phyloP scores from a whole-genome alignment of 2,329 filamentous ascomycete genomes.

The Fusarium decemcellulare region DNA sequence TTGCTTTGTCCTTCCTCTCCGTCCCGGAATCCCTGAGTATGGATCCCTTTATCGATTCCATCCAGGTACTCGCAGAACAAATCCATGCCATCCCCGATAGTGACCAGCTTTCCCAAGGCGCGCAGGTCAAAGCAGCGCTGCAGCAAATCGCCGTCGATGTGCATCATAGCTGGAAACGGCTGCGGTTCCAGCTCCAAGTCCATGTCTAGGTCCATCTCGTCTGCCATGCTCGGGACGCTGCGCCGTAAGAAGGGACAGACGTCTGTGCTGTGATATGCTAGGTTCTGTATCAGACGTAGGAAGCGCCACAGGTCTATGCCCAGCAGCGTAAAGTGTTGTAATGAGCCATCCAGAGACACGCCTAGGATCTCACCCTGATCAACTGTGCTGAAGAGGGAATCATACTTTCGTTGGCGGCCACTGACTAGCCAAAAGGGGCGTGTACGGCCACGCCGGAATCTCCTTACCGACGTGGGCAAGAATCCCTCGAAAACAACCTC shows the following conservation, averaged over 20 bases:
- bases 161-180: constrained; percentile 64
- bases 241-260: constrained; percentile 63
- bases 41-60: constrained; percentile 61
- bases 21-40: constrained; percentile 53
- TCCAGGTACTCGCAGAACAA: constrained; percentile 65
- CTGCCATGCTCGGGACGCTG: constrained; percentile 13
- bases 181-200: constrained; percentile 51
- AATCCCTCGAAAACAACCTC: constrained; percentile 68
- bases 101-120: constrained; percentile 60
- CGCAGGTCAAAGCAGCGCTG: constrained; percentile 65
- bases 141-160: constrained; percentile 78
- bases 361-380: constrained; percentile 72
- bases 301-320: constrained; percentile 74
- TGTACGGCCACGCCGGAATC: constrained; percentile 66
- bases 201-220: constrained; percentile 32
- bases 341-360: constrained; percentile 76
- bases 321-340: constrained; percentile 79
- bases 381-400: constrained; percentile 57
- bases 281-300: constrained; percentile 80
- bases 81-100: constrained; percentile 49
- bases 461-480: constrained; percentile 69
- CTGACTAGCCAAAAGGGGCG: constrained; percentile 65
- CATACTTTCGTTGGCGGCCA: constrained; percentile 55
- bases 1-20: constrained; percentile 39
- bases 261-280: constrained; percentile 65